Evolutionary conservation across 1,284 basidiomycete genomes (phyloP).

Genomic region (Blastosporella zonata): DNA sequence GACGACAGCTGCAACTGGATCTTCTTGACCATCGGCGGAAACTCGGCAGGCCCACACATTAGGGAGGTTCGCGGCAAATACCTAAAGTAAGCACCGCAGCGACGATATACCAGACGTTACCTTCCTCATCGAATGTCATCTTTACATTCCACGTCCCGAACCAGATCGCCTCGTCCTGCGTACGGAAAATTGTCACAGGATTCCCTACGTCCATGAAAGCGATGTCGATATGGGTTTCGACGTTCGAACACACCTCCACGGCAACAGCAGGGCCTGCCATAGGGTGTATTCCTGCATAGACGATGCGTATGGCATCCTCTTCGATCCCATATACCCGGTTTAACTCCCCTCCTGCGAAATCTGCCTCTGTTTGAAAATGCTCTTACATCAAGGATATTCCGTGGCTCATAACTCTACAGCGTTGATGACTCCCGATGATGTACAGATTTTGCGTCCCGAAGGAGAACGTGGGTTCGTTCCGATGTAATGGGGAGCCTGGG

Average conservation of each 20-base stretch:
- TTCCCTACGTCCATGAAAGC: slow-evolving; percentile 17
- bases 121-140: slow-evolving; percentile 19
- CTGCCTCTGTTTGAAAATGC: slow-evolving; percentile 19
- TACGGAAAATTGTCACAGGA: slow-evolving; percentile 25
- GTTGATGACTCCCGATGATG: slow-evolving; percentile 24
- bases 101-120: slow-evolving; percentile 23
- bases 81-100: slow-evolving; percentile 31
- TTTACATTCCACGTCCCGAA: slow-evolving; percentile 33
- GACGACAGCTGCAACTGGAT: slow-evolving; percentile 24
- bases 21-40: slow-evolving; percentile 13
- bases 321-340: slow-evolving; percentile 25
- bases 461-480: slow-evolving; percentile 25
- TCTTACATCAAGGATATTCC: slow-evolving; percentile 28
- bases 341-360: not conserved
- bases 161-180: slow-evolving; percentile 31
- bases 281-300: slow-evolving; percentile 19
- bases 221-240: slow-evolving; percentile 31
- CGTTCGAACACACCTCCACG: slow-evolving; percentile 29
- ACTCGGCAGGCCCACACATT: slow-evolving; percentile 30
- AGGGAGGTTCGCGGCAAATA: slow-evolving; percentile 27
- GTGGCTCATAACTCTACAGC: slow-evolving; percentile 28
- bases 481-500: slow-evolving; percentile 15
- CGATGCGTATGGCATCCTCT: slow-evolving; percentile 32
- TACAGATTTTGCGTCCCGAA: slow-evolving; percentile 27
- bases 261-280: slow-evolving; percentile 23